Evolutionary conservation across 345 rosid species (phyloP).

Genomic region (Ceriops decandra): DNA sequence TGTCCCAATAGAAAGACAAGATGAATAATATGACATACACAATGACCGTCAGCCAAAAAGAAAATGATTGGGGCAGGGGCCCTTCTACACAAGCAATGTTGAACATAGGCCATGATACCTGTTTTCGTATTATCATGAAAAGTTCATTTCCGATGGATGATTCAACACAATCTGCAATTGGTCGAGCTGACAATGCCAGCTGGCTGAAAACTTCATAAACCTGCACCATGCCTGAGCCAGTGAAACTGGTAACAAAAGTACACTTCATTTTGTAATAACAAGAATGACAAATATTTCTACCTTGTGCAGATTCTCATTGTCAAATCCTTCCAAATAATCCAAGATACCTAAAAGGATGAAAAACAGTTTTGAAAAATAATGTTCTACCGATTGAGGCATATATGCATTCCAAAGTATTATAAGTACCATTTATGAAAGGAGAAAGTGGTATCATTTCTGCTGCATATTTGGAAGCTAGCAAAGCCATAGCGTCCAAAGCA

Average conservation of each 20-base stretch:
- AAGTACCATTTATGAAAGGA: slow-evolving; percentile 69
- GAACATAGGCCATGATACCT: slow-evolving; percentile 39
- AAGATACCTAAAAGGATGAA: slow-evolving; percentile 55
- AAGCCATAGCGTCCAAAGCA: slow-evolving; percentile 61
- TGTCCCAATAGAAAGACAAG: slow-evolving; percentile 22
- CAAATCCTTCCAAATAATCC: slow-evolving; percentile 87
- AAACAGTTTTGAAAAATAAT: slow-evolving; percentile 6
- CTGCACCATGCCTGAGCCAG: slow-evolving; percentile 29
- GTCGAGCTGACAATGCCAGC: slow-evolving; percentile 50
- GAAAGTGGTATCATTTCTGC: slow-evolving; percentile 66
- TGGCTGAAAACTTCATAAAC: slow-evolving; percentile 77
- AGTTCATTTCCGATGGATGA: slow-evolving; percentile 73
- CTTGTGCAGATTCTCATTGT: slow-evolving; percentile 64
- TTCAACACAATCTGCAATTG: slow-evolving; percentile 36
- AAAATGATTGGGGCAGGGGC: too few relatives aligned
- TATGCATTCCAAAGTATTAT: neutral
- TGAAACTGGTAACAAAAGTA: slow-evolving; percentile 12
- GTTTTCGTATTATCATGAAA: slow-evolving; percentile 72
- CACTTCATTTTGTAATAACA: slow-evolving; percentile 10
- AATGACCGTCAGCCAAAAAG: too few relatives aligned
- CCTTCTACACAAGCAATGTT: neutral
- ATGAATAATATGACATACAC: slow-evolving; percentile 1
- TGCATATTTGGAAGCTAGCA: slow-evolving; percentile 54
- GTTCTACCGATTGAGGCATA: neutral
- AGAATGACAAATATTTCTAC: slow-evolving; percentile 24